Evolutionary conservation across 2,329 filamentous ascomycete genomes (phyloP).

Genomic region (Curvularia sp.): DNA sequence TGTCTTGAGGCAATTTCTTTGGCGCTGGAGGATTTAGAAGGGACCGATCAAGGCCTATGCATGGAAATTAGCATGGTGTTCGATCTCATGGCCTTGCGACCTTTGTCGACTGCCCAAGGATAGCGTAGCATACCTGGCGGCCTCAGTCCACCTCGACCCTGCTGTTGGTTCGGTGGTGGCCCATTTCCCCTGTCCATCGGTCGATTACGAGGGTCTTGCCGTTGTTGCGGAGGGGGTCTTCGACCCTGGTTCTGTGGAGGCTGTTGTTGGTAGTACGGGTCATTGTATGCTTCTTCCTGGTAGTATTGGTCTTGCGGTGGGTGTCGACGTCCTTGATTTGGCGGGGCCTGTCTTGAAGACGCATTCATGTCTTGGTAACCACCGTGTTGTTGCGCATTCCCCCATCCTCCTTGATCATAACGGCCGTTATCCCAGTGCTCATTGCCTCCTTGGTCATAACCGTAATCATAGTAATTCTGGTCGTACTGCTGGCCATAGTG

Average conservation of each 20-base stretch:
- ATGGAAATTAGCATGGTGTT: constrained; percentile 13
- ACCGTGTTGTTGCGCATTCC: constrained; percentile 33
- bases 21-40: constrained; percentile 38
- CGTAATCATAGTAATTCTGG: constrained; percentile 44
- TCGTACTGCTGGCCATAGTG: constrained; percentile 30
- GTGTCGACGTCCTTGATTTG: constrained; percentile 22
- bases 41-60: constrained; percentile 42
- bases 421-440: constrained; percentile 47
- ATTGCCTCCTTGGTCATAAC: constrained; percentile 44
- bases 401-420: constrained; percentile 41
- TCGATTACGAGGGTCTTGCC: constrained; percentile 37
- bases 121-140: constrained; percentile 36
- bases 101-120: background rate
- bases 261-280: constrained; percentile 36
- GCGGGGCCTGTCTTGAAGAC: constrained; percentile 26
- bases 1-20: constrained; percentile 50
- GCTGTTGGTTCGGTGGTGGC: constrained; percentile 28
- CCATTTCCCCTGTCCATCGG: constrained; percentile 35
- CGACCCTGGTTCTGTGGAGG: constrained; percentile 33
- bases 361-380: constrained; percentile 36
- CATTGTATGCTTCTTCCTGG: constrained; percentile 38
- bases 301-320: constrained; percentile 34
- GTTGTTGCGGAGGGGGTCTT: constrained; percentile 28
- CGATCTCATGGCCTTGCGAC: background rate
- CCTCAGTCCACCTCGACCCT: constrained; percentile 35